A percentile compares a stretch with the other conserved stretches of the same genome.
phyloP scores from a whole-genome alignment of 306 rosid species.

The Amphicarpaea edgeworthii region DNA sequence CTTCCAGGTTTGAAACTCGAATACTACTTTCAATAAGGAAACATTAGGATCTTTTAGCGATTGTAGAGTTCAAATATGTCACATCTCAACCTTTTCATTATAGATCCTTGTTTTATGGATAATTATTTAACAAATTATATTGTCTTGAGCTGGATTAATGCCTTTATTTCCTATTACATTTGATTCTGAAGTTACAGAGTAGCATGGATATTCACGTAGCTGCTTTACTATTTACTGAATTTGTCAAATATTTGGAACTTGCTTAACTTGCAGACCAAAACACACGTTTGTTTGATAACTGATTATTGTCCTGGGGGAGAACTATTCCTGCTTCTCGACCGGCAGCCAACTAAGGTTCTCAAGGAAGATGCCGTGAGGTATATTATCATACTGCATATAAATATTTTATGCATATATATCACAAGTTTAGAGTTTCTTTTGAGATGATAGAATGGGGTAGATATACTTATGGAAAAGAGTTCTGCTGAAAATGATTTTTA shows the following conservation, averaged over 20 bases:
- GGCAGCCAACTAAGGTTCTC: conserved; percentile 85
- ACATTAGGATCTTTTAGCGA: not conserved
- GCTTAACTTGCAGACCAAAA: conserved; percentile 80
- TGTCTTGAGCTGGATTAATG: not conserved
- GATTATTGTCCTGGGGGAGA: conserved; percentile 97
- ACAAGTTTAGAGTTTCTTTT: not conserved
- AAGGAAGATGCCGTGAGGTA: conserved; percentile 95
- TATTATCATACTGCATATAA: not conserved
- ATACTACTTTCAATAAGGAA: conserved; percentile 29
- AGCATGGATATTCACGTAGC: conserved; percentile 7
- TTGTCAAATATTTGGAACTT: conserved; percentile 41
- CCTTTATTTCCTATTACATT: conserved; percentile 2
- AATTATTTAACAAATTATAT: not conserved
- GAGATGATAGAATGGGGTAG: not conserved
- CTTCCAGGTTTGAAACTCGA: conserved; percentile 77
- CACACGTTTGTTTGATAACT: conserved; percentile 95
- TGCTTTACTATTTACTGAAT: conserved; percentile 5
- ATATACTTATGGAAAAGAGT: not conserved
- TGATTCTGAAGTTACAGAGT: not conserved
- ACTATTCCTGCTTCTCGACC: conserved; percentile 87
- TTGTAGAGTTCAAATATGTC: not conserved
- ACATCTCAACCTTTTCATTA: not conserved
- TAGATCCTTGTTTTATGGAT: conserved; percentile 1
- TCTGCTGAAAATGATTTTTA: not conserved
- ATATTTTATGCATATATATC: not conserved